These are phyloP conservation scores for Podaxis sp. DNA, from an alignment of 768 basidiomycete genomes.

Conservation along the genomic window DNA sequence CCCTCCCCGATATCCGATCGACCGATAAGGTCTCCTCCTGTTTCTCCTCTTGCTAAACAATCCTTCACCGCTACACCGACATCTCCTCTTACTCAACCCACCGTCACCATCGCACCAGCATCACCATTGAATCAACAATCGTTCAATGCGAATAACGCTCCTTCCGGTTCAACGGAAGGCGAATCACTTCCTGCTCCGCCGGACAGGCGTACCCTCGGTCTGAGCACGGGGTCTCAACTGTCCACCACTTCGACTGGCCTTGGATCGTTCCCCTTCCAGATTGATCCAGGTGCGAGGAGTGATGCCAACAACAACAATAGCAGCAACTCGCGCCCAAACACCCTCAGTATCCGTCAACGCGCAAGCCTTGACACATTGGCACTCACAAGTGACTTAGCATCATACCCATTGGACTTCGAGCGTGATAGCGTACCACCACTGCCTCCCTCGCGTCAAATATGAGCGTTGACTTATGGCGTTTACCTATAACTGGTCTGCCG, in stretches of 20 bases:
- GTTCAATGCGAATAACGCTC: slow-evolving; percentile 23
- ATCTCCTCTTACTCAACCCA: slow-evolving; percentile 57
- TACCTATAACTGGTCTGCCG: neutral
- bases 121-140: slow-evolving; percentile 58
- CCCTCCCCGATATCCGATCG: slow-evolving; percentile 86
- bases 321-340: slow-evolving; percentile 22
- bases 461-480: neutral
- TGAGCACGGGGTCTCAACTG: slow-evolving; percentile 73
- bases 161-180: slow-evolving; percentile 14
- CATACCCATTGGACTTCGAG: slow-evolving; percentile 80
- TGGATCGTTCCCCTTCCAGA: slow-evolving; percentile 84
- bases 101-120: slow-evolving; percentile 34
- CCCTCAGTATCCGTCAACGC: slow-evolving; percentile 46
- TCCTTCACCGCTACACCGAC: slow-evolving; percentile 45
- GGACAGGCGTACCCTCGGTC: slow-evolving; percentile 54
- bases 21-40: slow-evolving; percentile 69
- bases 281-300: slow-evolving; percentile 52
- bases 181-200: slow-evolving; percentile 48
- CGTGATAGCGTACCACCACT: slow-evolving; percentile 32
- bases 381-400: slow-evolving; percentile 75
- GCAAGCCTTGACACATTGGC: slow-evolving; percentile 85
- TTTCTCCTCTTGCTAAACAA: slow-evolving; percentile 67
- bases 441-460: slow-evolving; percentile 14
- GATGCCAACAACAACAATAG: slow-evolving; percentile 20
- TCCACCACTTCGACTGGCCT: slow-evolving; percentile 79